Conservation (phyloP, 495 filamentous ascomycete genomes). For the Lasiosphaeria miniovina region DNA sequence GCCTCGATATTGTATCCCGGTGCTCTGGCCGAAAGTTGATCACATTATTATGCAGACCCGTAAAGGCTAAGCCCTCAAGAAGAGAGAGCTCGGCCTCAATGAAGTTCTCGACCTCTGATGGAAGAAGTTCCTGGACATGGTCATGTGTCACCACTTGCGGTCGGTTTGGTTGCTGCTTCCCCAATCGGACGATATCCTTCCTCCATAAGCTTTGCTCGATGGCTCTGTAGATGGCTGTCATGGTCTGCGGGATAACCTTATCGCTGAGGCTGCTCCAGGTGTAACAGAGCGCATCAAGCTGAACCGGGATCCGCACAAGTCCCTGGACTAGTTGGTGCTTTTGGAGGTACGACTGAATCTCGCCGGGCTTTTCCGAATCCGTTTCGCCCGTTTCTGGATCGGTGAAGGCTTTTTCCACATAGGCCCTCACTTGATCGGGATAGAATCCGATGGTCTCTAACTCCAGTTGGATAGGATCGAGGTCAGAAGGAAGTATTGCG, state of each 20-base stretch:
- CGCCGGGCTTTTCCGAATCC: conserved; percentile 13
- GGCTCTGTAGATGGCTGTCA: conserved; percentile 42
- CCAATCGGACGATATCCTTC: conserved; percentile 37
- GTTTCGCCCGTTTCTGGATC: conserved; percentile 16
- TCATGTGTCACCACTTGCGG: not conserved
- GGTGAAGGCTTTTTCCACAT: conserved; percentile 22
- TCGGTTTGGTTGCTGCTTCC: conserved; percentile 28
- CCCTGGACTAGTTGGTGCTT: conserved; percentile 32
- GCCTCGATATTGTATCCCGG: conserved; percentile 20
- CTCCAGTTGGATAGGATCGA: conserved; percentile 24
- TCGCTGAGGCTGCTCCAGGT: conserved; percentile 30
- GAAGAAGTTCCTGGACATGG: conserved; percentile 1
- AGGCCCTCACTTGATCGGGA: conserved; percentile 31
- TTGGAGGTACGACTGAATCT: conserved; percentile 36
- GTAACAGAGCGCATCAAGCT: conserved; percentile 47
- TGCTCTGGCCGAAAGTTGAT: conserved; percentile 35
- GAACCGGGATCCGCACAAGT: conserved; percentile 46
- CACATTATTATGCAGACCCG: conserved; percentile 34
- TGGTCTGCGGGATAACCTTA: conserved; percentile 27
- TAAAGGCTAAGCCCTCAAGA: conserved; percentile 39
- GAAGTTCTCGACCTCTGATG: conserved; percentile 15
- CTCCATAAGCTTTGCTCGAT: conserved; percentile 39
- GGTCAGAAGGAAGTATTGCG: conserved; percentile 13
- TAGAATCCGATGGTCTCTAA: conserved; percentile 37
- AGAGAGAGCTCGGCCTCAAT: conserved; percentile 26